Conservation (phyloP, 805 yeast species). For the Candida montana region DNA sequence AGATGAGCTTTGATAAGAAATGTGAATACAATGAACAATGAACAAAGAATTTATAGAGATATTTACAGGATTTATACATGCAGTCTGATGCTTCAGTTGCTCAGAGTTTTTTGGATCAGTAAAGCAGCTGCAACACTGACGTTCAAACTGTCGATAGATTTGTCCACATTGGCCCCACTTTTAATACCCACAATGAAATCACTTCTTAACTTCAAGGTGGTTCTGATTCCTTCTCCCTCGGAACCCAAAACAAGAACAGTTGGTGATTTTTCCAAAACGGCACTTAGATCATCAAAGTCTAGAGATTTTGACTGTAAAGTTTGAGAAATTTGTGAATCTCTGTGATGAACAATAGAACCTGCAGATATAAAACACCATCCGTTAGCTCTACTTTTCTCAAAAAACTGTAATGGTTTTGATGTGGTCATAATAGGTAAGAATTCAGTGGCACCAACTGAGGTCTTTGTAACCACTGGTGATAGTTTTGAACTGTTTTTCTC, state of each 20-base stretch:
- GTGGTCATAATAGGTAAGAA: conserved; percentile 55
- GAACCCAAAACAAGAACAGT: conserved; percentile 73
- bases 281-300: conserved; percentile 37
- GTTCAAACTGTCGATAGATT: conserved; percentile 68
- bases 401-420: conserved; percentile 54
- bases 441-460: conserved; percentile 83
- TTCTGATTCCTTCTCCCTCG: conserved; percentile 80
- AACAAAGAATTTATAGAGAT: too few species aligned
- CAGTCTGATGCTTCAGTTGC: too few species aligned
- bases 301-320: conserved; percentile 31
- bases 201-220: conserved; percentile 52
- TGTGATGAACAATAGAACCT: conserved; percentile 35
- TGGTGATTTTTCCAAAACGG: conserved; percentile 46
- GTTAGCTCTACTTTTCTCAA: conserved; percentile 43
- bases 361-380: conserved; percentile 76
- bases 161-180: conserved; percentile 28
- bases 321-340: conserved; percentile 24
- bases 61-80: neutral
- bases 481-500: conserved; percentile 67
- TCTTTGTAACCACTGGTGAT: conserved; percentile 73
- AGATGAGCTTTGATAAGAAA: neutral
- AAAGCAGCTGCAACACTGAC: conserved; percentile 88
- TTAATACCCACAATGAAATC: conserved; percentile 38
- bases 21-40: too few species aligned
- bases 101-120: conserved; percentile 34